phyloP scores from a whole-genome alignment of 805 yeast species.

The Hanseniaspora singularis region DNA sequence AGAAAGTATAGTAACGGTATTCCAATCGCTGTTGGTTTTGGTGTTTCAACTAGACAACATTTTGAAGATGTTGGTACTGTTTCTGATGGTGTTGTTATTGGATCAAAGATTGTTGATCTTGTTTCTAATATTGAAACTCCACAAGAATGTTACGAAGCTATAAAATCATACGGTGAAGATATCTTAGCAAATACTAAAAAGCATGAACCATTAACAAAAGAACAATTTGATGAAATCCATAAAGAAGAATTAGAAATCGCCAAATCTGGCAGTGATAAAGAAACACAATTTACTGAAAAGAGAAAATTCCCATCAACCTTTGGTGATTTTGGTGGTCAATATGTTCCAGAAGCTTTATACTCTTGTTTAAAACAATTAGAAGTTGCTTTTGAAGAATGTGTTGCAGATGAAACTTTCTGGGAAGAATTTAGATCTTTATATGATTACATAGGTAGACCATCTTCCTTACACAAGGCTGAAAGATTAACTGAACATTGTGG shows the following conservation, averaged over 20 bases:
- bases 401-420: conserved; percentile 88
- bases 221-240: conserved; percentile 31
- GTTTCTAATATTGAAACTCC: conserved; percentile 47
- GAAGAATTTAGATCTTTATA: conserved; percentile 74
- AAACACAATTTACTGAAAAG: conserved; percentile 37
- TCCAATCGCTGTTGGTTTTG: conserved; percentile 93
- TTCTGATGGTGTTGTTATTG: conserved; percentile 95
- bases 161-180: conserved; percentile 52
- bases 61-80: conserved; percentile 61
- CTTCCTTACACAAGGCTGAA: conserved; percentile 81
- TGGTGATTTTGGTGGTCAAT: conserved; percentile 97
- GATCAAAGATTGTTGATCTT: conserved; percentile 66
- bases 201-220: conserved; percentile 25
- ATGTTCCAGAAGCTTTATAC: conserved; percentile 92
- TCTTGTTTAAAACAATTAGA: conserved; percentile 85
- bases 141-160: conserved; percentile 50
- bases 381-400: conserved; percentile 72
- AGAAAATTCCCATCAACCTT: conserved; percentile 68
- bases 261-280: conserved; percentile 17
- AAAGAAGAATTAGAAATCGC: conserved; percentile 19
- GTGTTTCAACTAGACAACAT: conserved; percentile 89
- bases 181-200: conserved; percentile 50
- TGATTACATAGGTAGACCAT: conserved; percentile 93
- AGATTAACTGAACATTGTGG: conserved; percentile 82
- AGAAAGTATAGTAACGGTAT: conserved; percentile 61